Evolutionary conservation across 106 monocot species (phyloP), one percentile per base, ranked within the genome.

Genomic region (Cymbidium sinense): DNA sequence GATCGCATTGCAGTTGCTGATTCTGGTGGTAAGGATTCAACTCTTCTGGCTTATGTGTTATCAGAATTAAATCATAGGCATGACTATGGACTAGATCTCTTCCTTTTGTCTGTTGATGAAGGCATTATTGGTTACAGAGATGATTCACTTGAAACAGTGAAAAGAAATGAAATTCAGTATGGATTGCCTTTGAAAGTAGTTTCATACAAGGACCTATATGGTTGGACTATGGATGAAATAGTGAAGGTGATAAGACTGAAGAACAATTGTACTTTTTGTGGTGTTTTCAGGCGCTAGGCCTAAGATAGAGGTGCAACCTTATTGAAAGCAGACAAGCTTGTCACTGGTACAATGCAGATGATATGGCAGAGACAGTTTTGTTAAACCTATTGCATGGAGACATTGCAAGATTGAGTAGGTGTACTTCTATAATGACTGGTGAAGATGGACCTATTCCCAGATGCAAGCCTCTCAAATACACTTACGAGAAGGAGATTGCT

Each of bases 211-310:
- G 92, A 88, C 74, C 79, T 99, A 52, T 99, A 99, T 86, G 92
- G 92, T 23, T 99, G 99, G 99, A 99, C 99, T 54, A 99, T 99
- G 99, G 99, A 99, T 89, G 99, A 99, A 73, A 99, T 99, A 74
- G 99, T 99, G 80, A 94, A 93, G 75, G 84, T 87, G 69, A 99
- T 99, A 78, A 95, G 95, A 36, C 71, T 99, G 33, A 99, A 99
- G 85, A 99, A 99, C 41, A 99, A 99, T 64, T 99, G 99, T 78
- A 99, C 99, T 2, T 99, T n/a, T n/a, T 99, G 99, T 86, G 94
- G 99, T 82, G 99, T 99, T 80, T 99, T 99, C 70, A 90, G 99
- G 37, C 88, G 94, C 52, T 95, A 95, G 92, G 99, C 98, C 75
- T 75, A 90, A 31, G n/a, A n/a, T n/a, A n/a, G n/a, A n/a, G n/a